Conservation (phyloP, 2,329 filamentous ascomycete species). For the Xylariaceae sp. region DNA sequence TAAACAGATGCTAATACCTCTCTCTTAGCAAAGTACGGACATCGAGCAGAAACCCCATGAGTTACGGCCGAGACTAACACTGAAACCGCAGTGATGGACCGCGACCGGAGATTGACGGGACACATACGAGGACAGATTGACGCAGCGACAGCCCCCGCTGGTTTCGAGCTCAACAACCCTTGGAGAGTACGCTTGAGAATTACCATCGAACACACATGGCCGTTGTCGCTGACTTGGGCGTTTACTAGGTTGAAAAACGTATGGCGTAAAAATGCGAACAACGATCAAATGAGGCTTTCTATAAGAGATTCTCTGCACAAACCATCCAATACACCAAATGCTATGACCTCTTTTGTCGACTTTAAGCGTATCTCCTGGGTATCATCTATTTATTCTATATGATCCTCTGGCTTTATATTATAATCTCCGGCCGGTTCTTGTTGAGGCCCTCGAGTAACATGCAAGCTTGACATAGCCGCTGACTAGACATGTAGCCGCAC, state of each 20-base stretch:
- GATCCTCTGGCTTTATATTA: conserved; percentile 38
- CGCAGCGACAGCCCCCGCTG: conserved; percentile 48
- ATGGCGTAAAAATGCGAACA: conserved; percentile 36
- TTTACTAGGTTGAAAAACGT: conserved; percentile 48
- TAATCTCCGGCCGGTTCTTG: conserved; percentile 62
- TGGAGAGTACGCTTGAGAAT: conserved; percentile 51
- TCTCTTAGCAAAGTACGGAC: conserved; percentile 49
- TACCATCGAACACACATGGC: conserved; percentile 2
- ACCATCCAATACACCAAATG: conserved; percentile 20
- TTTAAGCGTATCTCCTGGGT: conserved; percentile 19
- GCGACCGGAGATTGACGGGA: conserved; percentile 57
- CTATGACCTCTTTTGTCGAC: conserved; percentile 18
- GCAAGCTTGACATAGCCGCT: conserved; percentile 90
- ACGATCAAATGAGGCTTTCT: conserved; percentile 8
- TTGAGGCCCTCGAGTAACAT: conserved; percentile 85
- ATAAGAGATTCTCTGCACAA: conserved; percentile 20
- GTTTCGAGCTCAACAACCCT: conserved; percentile 58
- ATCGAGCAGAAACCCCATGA: background rate
- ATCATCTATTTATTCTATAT: conserved; percentile 24
- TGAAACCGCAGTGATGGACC: conserved; percentile 54
- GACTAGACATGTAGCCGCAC: conserved; percentile 94
- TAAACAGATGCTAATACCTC: conserved; percentile 29
- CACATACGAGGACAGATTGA: conserved; percentile 54
- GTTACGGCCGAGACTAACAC: conserved; percentile 17
- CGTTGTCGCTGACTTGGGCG: conserved; percentile 9